These are phyloP conservation scores for Tricholoma sp. DNA, from an alignment of 768 basidiomycete genomes.

Conservation along the genomic window DNA sequence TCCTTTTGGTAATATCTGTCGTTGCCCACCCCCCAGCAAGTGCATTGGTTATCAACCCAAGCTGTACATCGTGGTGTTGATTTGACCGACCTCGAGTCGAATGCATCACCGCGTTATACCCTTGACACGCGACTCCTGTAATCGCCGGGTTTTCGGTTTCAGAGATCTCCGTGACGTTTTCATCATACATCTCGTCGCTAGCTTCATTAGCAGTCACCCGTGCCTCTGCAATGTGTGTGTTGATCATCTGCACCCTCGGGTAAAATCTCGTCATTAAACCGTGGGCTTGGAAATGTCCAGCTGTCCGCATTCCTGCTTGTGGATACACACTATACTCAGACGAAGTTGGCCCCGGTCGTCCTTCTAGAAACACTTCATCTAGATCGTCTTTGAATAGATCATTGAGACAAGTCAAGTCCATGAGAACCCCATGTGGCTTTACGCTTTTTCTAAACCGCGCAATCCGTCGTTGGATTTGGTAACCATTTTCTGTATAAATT, in stretches of 20 bases:
- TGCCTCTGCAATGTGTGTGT: not conserved
- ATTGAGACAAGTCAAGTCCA: not conserved
- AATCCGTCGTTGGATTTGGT: not conserved
- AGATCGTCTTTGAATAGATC: not conserved
- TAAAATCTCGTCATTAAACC: not conserved
- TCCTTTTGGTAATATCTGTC: not conserved
- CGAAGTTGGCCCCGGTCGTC: not conserved
- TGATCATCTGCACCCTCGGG: not conserved
- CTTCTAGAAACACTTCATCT: not conserved
- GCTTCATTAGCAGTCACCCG: too few species aligned
- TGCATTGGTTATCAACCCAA: not conserved
- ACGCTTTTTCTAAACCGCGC: not conserved
- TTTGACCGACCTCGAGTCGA: not conserved
- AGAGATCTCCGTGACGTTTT: too few species aligned
- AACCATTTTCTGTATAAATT: not conserved
- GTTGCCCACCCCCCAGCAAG: not conserved
- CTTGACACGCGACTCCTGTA: not conserved
- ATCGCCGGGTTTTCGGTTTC: too few species aligned
- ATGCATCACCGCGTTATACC: not conserved
- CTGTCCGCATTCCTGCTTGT: not conserved
- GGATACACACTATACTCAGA: not conserved
- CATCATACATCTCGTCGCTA: not conserved
- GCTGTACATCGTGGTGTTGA: not conserved
- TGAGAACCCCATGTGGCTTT: not conserved
- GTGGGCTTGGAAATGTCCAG: not conserved